A percentile compares a stretch with the other conserved stretches of the same genome.
phyloP scores from a whole-genome alignment of 805 yeast species.

The Phaffomyces antillensis region DNA sequence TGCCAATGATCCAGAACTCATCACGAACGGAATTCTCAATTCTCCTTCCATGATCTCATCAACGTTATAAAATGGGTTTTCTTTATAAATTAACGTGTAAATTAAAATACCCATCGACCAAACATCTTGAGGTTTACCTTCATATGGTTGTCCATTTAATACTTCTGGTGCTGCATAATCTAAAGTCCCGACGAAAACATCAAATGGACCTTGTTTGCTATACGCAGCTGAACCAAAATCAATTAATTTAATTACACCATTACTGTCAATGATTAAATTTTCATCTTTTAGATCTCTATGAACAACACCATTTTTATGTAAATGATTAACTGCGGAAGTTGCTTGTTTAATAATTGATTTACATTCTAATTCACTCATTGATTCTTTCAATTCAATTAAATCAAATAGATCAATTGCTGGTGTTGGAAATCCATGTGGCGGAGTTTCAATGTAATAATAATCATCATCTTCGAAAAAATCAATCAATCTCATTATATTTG shows the following conservation, averaged over 20 bases:
- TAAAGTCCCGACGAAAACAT: conserved; percentile 94
- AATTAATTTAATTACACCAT: conserved; percentile 75
- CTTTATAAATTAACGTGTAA: conserved; percentile 86
- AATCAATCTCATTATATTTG: conserved; percentile 74
- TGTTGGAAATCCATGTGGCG: conserved; percentile 74
- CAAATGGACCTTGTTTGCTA: conserved; percentile 86
- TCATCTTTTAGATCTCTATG: conserved; percentile 96
- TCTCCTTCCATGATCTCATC: conserved; percentile 95
- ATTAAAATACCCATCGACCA: conserved; percentile 94
- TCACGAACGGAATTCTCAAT: conserved; percentile 58
- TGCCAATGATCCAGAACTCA: conserved; percentile 50
- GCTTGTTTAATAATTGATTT: conserved; percentile 73
- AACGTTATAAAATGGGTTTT: conserved; percentile 91
- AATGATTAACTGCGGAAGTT: conserved; percentile 68
- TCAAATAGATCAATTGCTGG: conserved; percentile 94
- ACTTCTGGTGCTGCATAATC: conserved; percentile 99
- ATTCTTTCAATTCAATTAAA: conserved; percentile 76
- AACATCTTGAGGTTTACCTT: conserved; percentile 90
- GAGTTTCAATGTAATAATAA: conserved; percentile 86
- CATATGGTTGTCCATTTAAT: conserved; percentile 78
- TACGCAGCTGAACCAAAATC: conserved; percentile 97
- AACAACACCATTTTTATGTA: conserved; percentile 80
- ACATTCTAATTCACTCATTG: conserved; percentile 76
- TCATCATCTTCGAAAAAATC: conserved; percentile 92
- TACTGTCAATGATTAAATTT: conserved; percentile 78